Conservation (phyloP, 495 filamentous ascomycete genomes). For the Penicillium ucsense region DNA sequence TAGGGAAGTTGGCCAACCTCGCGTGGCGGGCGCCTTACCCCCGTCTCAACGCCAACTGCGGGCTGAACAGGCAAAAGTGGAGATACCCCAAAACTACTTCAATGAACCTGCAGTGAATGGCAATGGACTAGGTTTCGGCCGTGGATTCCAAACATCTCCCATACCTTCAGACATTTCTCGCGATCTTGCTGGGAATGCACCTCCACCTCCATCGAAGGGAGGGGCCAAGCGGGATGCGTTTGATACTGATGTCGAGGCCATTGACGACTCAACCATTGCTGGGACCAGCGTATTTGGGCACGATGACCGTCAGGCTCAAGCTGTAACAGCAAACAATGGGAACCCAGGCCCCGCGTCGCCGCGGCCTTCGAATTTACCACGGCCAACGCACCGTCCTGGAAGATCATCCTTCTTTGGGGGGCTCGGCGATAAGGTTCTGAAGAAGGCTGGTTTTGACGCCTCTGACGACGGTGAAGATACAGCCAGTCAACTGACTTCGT, state of each 20-base stretch:
- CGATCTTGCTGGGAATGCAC: slow-evolving; percentile 2
- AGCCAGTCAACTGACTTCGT: slow-evolving; percentile 25
- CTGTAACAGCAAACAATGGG: slow-evolving; percentile 11
- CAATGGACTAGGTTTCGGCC: slow-evolving; percentile 1
- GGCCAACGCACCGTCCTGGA: slow-evolving; percentile 15
- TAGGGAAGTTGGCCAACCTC: slow-evolving; percentile 28
- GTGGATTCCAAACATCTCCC: slow-evolving; percentile 10
- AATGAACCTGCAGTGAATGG: slow-evolving; percentile 13
- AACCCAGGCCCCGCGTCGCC: slow-evolving; percentile 11
- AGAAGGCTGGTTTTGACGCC: slow-evolving; percentile 24
- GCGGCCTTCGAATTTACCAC: slow-evolving; percentile 19
- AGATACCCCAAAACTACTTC: slow-evolving; percentile 19
- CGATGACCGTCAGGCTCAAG: slow-evolving; percentile 25
- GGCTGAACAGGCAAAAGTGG: slow-evolving; percentile 29
- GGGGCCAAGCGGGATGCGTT: slow-evolving; percentile 25
- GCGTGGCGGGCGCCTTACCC: slow-evolving; percentile 15
- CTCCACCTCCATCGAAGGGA: slow-evolving; percentile 8
- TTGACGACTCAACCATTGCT: slow-evolving; percentile 39
- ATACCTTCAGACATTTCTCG: slow-evolving; percentile 7
- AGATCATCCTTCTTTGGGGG: slow-evolving; percentile 30
- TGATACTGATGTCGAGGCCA: slow-evolving; percentile 38
- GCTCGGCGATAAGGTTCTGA: slow-evolving; percentile 28
- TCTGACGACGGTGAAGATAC: slow-evolving; percentile 25
- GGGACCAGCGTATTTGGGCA: slow-evolving; percentile 29
- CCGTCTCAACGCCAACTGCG: slow-evolving; percentile 23